phyloP scores from a whole-genome alignment of 129 eudicot genomes.

The Artemisia tridentata region DNA sequence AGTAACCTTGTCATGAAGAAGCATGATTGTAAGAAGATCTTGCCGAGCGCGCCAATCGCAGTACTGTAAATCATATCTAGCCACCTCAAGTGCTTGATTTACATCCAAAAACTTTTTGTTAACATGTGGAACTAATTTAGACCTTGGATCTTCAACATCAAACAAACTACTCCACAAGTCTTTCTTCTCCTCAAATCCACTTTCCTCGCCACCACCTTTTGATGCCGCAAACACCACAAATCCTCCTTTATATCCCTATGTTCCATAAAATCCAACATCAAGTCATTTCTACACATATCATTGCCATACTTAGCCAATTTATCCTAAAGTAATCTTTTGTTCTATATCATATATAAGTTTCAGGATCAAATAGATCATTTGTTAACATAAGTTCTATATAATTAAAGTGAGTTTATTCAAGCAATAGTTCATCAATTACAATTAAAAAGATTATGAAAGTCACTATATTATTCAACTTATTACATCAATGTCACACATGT shows the following conservation, averaged over 20 bases:
- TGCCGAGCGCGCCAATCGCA: constrained; percentile 95
- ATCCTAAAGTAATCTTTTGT: background rate
- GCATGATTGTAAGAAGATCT: constrained; percentile 80
- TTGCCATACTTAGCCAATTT: background rate
- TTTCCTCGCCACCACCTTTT: constrained; percentile 42
- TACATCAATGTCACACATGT: no score
- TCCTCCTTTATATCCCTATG: constrained; percentile 29
- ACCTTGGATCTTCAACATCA: constrained; percentile 80
- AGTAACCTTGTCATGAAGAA: constrained; percentile 80
- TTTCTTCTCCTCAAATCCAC: constrained; percentile 53
- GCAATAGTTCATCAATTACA: background rate
- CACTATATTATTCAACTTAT: no score
- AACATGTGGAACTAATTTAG: constrained; percentile 42
- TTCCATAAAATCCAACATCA: constrained; percentile 11
- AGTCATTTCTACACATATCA: background rate
- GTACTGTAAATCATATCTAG: constrained; percentile 79
- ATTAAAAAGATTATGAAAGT: no score
- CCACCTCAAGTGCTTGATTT: constrained; percentile 81
- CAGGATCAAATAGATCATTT: background rate
- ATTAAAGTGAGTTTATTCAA: background rate
- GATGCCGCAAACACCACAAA: constrained; percentile 63
- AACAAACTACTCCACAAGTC: constrained; percentile 56
- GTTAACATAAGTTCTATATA: background rate
- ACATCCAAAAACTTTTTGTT: constrained; percentile 79
- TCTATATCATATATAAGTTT: background rate